Conservation (phyloP, 2,329 filamentous ascomycete species). For the Emericellopsis cladophorae region DNA sequence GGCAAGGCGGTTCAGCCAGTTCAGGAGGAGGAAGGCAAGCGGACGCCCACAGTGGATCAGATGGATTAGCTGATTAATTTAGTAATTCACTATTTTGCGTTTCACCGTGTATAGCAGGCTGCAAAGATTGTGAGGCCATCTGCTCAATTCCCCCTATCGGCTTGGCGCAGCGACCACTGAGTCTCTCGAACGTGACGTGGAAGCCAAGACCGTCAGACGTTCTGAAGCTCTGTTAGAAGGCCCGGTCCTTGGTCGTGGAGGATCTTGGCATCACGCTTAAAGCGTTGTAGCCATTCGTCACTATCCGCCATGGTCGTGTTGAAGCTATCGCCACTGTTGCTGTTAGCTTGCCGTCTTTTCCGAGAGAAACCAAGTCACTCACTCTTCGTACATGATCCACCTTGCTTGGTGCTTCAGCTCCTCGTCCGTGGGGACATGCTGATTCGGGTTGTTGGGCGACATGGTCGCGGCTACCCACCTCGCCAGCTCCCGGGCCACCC, state of each 20-base stretch:
- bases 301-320: conserved; percentile 46
- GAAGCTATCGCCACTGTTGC: conserved; percentile 34
- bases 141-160: background rate
- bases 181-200: background rate
- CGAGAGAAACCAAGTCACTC: conserved; percentile 2
- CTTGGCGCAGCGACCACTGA: background rate
- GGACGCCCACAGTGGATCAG: conserved; percentile 16
- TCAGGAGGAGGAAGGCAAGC: conserved; percentile 7
- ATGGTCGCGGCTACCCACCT: conserved; percentile 13
- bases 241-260: conserved; percentile 3
- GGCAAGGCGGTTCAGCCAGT: conserved; percentile 13
- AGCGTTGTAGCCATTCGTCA: conserved; percentile 40
- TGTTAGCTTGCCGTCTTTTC: background rate
- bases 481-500: conserved; percentile 9
- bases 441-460: conserved; percentile 16
- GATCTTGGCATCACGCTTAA: conserved; percentile 40
- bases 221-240: too few species aligned
- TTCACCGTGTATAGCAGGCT: background rate
- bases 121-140: background rate
- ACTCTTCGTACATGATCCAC: conserved; percentile 17
- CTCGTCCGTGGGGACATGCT: conserved; percentile 17
- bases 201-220: too few species aligned
- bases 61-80: conserved; percentile 11
- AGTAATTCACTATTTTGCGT: background rate
- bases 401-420: conserved; percentile 20